Conservation (phyloP, 1,139 yeast species). For the Chernovozyma aurita region DNA sequence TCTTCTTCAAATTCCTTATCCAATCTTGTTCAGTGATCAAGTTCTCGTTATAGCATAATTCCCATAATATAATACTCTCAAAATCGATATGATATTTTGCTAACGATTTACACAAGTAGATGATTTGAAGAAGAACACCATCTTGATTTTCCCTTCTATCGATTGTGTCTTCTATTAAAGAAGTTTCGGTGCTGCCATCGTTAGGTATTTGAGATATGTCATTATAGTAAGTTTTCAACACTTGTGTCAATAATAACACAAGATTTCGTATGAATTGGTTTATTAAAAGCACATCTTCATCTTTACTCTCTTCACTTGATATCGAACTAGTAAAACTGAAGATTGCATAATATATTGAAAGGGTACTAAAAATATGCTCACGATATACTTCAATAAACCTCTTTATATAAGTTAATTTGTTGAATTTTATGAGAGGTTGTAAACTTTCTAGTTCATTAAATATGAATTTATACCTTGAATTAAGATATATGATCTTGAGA, state of each 20-base stretch:
- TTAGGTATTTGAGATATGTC: slow-evolving; percentile 2
- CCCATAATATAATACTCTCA: slow-evolving; percentile 40
- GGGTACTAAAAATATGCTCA: slow-evolving; percentile 72
- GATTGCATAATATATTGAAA: slow-evolving; percentile 61
- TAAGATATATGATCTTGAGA: slow-evolving; percentile 47
- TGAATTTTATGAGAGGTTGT: slow-evolving; percentile 46
- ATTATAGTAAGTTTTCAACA: slow-evolving; percentile 18
- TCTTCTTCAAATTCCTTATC: slow-evolving; percentile 32
- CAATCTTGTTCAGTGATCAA: slow-evolving; percentile 32
- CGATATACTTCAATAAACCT: slow-evolving; percentile 78
- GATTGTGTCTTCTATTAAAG: slow-evolving; percentile 25
- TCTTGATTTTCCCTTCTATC: slow-evolving; percentile 45
- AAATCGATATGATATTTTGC: slow-evolving; percentile 70
- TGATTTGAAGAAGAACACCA: slow-evolving; percentile 64
- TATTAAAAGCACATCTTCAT: slow-evolving; percentile 25
- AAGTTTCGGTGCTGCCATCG: slow-evolving; percentile 13
- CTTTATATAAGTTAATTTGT: slow-evolving; percentile 65
- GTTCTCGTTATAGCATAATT: slow-evolving; percentile 23
- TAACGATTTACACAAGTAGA: slow-evolving; percentile 73
- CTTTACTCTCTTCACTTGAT: slow-evolving; percentile 2
- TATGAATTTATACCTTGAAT: slow-evolving; percentile 58
- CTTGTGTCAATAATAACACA: slow-evolving; percentile 22
- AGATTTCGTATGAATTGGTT: slow-evolving; percentile 33
- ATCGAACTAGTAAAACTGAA: slow-evolving; percentile 24
- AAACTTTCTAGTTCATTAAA: slow-evolving; percentile 54